phyloP scores from a whole-genome alignment of 257 asterid genomes.

The Fraxinus cuspidata region DNA sequence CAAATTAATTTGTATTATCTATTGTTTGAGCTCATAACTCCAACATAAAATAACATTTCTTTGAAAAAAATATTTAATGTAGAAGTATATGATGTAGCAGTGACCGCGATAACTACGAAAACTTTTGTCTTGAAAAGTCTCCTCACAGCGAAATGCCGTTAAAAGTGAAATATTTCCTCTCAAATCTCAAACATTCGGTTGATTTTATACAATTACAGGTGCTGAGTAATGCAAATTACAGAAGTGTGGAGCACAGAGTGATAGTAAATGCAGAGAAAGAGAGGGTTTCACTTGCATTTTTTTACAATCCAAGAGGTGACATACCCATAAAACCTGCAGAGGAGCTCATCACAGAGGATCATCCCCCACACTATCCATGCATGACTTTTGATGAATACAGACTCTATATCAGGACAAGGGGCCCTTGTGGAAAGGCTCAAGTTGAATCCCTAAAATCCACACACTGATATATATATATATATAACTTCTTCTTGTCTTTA shows the following conservation, averaged over 20 bases:
- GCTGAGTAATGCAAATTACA: conserved; percentile 59
- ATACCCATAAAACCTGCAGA: conserved; percentile 55
- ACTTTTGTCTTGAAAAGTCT: too few relatives aligned
- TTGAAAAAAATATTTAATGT: too few relatives aligned
- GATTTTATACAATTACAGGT: conserved; percentile 34
- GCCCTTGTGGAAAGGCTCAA: conserved; percentile 68
- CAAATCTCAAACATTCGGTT: not conserved
- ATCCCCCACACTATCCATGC: conserved; percentile 45
- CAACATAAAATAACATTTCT: too few relatives aligned
- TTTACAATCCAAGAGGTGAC: conserved; percentile 65
- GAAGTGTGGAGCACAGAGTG: conserved; percentile 74
- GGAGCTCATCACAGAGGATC: conserved; percentile 44
- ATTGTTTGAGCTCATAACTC: too few relatives aligned
- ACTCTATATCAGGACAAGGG: conserved; percentile 48
- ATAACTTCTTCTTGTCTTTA: not conserved
- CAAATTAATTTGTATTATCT: too few relatives aligned
- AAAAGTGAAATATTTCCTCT: too few relatives aligned
- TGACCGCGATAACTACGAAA: too few relatives aligned
- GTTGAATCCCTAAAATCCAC: conserved; percentile 45
- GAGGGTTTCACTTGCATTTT: conserved; percentile 64
- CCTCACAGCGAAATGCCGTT: too few relatives aligned
- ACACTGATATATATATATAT: not conserved
- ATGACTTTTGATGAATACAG: conserved; percentile 54
- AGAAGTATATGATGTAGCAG: too few relatives aligned
- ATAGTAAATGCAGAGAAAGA: conserved; percentile 57